Conservation (phyloP, 2,329 filamentous ascomycete species). For the Cytospora paraplurivora region DNA sequence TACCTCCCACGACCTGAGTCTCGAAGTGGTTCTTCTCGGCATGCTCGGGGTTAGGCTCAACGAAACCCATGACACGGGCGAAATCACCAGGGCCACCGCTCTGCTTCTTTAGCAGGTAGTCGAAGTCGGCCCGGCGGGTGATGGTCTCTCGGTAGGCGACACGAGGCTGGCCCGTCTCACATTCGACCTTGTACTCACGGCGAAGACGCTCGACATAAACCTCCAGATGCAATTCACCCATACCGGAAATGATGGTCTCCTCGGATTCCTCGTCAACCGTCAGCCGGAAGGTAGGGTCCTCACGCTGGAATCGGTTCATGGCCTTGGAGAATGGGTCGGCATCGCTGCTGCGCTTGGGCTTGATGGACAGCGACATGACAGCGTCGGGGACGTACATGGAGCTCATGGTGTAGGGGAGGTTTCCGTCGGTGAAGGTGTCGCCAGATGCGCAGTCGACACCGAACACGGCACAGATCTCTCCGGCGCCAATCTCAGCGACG, state of each 20-base stretch:
- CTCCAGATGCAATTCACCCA: constrained; percentile 96
- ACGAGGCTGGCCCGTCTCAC: constrained; percentile 92
- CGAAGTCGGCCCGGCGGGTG: constrained; percentile 76
- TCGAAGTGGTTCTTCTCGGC: constrained; percentile 81
- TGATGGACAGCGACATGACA: constrained; percentile 97
- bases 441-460: constrained; percentile 97
- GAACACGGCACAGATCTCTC: constrained; percentile 98
- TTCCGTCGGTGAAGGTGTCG: constrained; percentile 96
- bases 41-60: constrained; percentile 77
- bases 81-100: constrained; percentile 94
- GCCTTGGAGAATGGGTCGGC: constrained; percentile 95
- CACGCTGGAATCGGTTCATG: constrained; percentile 97
- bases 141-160: constrained; percentile 97
- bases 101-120: constrained; percentile 94
- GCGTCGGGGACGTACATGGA: constrained; percentile 98
- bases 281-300: constrained; percentile 96
- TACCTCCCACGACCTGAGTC: constrained; percentile 83
- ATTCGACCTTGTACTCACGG: constrained; percentile 95
- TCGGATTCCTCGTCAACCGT: constrained; percentile 89
- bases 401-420: constrained; percentile 90
- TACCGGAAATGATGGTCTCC: constrained; percentile 96
- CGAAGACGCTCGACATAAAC: constrained; percentile 97
- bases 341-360: constrained; percentile 91
- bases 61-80: constrained; percentile 85
- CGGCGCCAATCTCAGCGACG: constrained; percentile 85